phyloP scores from a whole-genome alignment of 2,329 filamentous ascomycete genomes.

The Fusarium agapanthi region DNA sequence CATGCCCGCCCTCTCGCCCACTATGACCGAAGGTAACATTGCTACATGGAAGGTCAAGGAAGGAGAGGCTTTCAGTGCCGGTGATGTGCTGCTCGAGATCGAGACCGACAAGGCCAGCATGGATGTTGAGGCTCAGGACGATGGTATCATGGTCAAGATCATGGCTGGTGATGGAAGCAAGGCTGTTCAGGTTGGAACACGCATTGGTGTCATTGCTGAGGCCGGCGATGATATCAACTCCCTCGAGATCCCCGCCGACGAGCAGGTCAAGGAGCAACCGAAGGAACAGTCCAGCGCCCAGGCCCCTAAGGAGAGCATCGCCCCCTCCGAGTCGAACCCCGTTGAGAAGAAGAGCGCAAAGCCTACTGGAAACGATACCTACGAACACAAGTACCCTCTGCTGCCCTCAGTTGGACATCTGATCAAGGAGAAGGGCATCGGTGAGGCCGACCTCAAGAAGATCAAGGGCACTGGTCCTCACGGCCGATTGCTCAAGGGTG shows the following conservation, averaged over 20 bases:
- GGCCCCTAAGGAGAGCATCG: constrained; percentile 51
- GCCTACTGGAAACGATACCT: constrained; percentile 57
- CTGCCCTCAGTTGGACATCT: constrained; percentile 86
- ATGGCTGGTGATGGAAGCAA: constrained; percentile 77
- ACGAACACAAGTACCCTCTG: constrained; percentile 75
- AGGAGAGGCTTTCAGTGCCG: constrained; percentile 81
- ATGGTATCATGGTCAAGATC: constrained; percentile 87
- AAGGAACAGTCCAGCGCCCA: constrained; percentile 59
- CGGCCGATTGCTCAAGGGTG: constrained; percentile 91
- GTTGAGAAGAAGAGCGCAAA: constrained; percentile 48
- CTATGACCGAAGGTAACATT: constrained; percentile 94
- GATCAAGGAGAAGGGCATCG: constrained; percentile 79
- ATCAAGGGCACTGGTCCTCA: constrained; percentile 89
- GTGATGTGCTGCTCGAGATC: constrained; percentile 89
- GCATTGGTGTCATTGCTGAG: constrained; percentile 87
- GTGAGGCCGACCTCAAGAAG: constrained; percentile 77
- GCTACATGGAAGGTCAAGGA: constrained; percentile 87
- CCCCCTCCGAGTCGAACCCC: constrained; percentile 46
- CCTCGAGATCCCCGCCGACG: constrained; percentile 79
- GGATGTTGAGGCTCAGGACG: constrained; percentile 93
- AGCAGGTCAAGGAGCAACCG: constrained; percentile 70
- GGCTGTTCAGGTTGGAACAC: constrained; percentile 77
- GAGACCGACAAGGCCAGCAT: constrained; percentile 95
- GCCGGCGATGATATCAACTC: constrained; percentile 78
- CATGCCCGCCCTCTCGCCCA: constrained; percentile 91